These are phyloP conservation scores for Euphorbia schlechtendalii DNA, from an alignment of 441 rosid species.

Conservation along the genomic window DNA sequence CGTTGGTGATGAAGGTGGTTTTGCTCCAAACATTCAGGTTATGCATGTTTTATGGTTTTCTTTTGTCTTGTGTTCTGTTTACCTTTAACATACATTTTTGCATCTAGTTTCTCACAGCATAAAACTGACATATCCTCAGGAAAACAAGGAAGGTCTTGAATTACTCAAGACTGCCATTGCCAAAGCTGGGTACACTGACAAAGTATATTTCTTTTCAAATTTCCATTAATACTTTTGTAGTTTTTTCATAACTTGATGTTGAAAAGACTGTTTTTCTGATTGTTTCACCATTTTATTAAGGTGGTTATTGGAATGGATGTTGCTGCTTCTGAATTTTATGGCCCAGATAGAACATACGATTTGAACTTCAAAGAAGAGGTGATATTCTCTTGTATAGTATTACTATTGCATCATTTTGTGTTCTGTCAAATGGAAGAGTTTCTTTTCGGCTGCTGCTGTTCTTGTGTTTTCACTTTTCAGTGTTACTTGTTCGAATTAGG, in stretches of 20 bases:
- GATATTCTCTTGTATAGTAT: background rate
- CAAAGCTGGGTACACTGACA: slow-evolving; percentile 88
- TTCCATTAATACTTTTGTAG: background rate
- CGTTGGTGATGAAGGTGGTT: slow-evolving; percentile 98
- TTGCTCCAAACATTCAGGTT: slow-evolving; percentile 96
- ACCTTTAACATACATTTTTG: background rate
- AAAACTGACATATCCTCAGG: slow-evolving; percentile 36
- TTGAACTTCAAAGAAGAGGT: slow-evolving; percentile 98
- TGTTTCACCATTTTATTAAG: slow-evolving; percentile 27
- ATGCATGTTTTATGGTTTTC: background rate
- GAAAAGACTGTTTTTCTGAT: slow-evolving; percentile 4
- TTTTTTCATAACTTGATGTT: background rate
- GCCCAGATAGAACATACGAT: slow-evolving; percentile 70
- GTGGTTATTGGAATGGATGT: slow-evolving; percentile 99
- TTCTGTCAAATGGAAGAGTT: background rate
- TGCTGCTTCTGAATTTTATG: slow-evolving; percentile 94
- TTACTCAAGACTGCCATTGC: slow-evolving; percentile 88
- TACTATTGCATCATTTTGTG: background rate
- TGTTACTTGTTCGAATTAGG: background rate
- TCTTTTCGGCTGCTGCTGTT: background rate
- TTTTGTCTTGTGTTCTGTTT: background rate
- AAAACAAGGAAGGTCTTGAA: slow-evolving; percentile 97
- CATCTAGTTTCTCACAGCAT: slow-evolving; percentile 9
- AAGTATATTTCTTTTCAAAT: slow-evolving; percentile 36
- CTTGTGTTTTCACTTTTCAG: background rate